phyloP scores from a whole-genome alignment of 1,284 basidiomycete species.

The Wallemia mellicola region DNA sequence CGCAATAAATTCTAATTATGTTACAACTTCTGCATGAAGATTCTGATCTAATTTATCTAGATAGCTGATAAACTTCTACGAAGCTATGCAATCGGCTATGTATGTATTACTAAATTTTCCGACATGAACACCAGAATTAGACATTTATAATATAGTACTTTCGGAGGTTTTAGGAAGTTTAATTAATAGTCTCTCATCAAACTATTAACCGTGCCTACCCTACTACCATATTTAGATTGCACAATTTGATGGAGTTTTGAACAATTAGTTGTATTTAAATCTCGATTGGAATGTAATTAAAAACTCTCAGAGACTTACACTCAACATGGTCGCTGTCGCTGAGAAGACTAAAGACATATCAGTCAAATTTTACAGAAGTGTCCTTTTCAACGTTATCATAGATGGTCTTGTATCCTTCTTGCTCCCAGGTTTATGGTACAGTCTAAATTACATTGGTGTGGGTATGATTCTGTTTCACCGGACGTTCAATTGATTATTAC shows the following conservation, averaged over 20 bases:
- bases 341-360: neutral
- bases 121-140: neutral
- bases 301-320: neutral
- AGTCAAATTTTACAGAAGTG: neutral
- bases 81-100: no score
- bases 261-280: no score
- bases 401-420: conserved; percentile 15
- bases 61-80: no score
- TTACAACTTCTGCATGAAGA: no score
- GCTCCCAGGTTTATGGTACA: conserved; percentile 14
- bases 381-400: conserved; percentile 11
- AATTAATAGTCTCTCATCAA: no score
- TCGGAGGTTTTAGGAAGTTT: no score
- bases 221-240: no score
- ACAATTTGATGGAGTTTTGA: no score
- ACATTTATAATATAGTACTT: neutral
- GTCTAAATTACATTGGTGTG: conserved; percentile 11
- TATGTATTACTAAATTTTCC: neutral
- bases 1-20: no score
- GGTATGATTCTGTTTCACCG: conserved; percentile 2
- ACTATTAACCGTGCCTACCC: no score
- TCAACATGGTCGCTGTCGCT: neutral
- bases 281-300: no score
- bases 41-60: no score
- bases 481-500: conserved; percentile 2